Evolutionary conservation across 192 early-diverging fungal genomes (phyloP), one percentile per base, ranked within the genome.

Genomic region (Gonapodya prolifera): DNA sequence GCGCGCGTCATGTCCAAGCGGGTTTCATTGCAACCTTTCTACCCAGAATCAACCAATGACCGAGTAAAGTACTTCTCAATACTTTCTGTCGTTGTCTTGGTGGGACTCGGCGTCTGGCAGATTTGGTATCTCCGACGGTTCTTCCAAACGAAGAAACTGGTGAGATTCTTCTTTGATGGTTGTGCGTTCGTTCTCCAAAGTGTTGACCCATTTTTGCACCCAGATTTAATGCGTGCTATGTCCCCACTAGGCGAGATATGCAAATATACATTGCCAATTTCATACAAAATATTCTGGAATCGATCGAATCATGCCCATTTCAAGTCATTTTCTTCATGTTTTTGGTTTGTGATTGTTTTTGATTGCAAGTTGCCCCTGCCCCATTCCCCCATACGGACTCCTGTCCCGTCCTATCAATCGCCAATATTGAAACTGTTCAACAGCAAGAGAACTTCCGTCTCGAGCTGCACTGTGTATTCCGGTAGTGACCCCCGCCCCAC

Each of bases 101-200:
- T 94, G 33, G 81, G 83, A 17, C 85, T 94, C 75, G 92, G 89
- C 30, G 83, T 78, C 28, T 93, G 91, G 91, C 94, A 98, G 83
- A 87, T 96, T 34, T 81, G 91, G 17, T 98, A 96, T 79, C 83
- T 97, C 76, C 87, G 90, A 75, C 86, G 85, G 34, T 96, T 93
- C 89, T 95, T 96, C 91, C 89, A 92, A 80, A 86, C 89, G 81
- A 96, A 96, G 91, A 91, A 92, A 84, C 87, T 94, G 45, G 45
- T 61, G 45, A 23, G 45, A 16, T 61, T 16, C 45, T n/a, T n/a
- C n/a, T n/a, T n/a, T n/a, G n/a, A n/a, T n/a, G n/a, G n/a, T n/a
- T n/a, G n/a, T n/a, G n/a, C n/a, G n/a, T n/a, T n/a, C n/a, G n/a
- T n/a, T n/a, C n/a, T n/a, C n/a, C n/a, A n/a, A n/a, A n/a, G n/a